A percentile compares a stretch with the other conserved stretches of the same genome.
These are phyloP conservation scores for Colletotrichum sp. DNA, from an alignment of 2,329 filamentous ascomycete species.

Conservation along the genomic window DNA sequence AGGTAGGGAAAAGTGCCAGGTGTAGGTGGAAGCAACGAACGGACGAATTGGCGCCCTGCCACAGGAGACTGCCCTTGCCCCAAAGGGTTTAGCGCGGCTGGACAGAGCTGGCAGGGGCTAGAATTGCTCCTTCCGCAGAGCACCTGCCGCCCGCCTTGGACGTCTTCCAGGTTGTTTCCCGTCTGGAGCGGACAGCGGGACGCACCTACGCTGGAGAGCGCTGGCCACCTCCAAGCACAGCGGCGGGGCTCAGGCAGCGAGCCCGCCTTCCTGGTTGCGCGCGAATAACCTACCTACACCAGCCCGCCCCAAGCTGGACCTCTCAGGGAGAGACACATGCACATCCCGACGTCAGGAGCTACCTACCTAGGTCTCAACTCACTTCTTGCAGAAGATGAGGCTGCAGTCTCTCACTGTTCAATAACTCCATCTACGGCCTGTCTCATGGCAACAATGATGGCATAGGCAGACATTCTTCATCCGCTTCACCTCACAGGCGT, in stretches of 20 bases:
- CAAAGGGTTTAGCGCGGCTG: slow-evolving; percentile 10
- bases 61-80: slow-evolving; percentile 12
- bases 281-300: not conserved
- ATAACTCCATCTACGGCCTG: not conserved
- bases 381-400: not conserved
- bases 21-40: slow-evolving; percentile 20
- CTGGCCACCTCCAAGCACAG: slow-evolving; percentile 7
- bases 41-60: slow-evolving; percentile 24
- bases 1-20: slow-evolving; percentile 22
- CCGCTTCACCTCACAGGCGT: not conserved
- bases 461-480: not conserved
- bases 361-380: not conserved
- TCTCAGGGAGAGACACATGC: slow-evolving; percentile 17
- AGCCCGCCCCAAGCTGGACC: slow-evolving; percentile 9
- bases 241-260: slow-evolving; percentile 10
- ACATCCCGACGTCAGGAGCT: not conserved
- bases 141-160: not conserved
- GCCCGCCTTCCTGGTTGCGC: not conserved
- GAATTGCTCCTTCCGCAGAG: slow-evolving; percentile 7
- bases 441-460: not conserved
- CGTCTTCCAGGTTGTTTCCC: not conserved
- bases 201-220: not conserved
- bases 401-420: not conserved
- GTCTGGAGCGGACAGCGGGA: not conserved
- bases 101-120: slow-evolving; percentile 10